These are phyloP conservation scores for Globisporangium paddicum DNA, from an alignment of 352 stramenopile species.

Conservation along the genomic window DNA sequence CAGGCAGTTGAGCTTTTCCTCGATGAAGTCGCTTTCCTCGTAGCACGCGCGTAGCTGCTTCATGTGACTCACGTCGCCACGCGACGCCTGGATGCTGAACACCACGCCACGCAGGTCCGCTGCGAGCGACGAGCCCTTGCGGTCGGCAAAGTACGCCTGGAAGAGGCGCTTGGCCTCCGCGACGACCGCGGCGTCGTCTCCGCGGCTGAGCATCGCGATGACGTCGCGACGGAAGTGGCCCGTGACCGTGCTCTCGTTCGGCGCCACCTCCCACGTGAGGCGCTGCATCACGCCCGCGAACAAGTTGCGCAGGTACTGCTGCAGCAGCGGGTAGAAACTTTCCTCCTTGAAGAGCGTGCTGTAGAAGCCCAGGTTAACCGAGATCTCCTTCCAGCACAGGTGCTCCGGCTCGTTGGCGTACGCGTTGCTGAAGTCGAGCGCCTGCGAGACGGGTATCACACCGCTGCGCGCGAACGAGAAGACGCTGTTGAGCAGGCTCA, in stretches of 20 bases:
- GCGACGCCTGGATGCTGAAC: slow-evolving; percentile 51
- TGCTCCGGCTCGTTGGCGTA: slow-evolving; percentile 61
- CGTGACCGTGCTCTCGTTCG: slow-evolving; percentile 37
- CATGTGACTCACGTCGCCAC: slow-evolving; percentile 37
- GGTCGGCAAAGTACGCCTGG: slow-evolving; percentile 47
- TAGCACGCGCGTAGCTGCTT: slow-evolving; percentile 50
- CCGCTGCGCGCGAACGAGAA: slow-evolving; percentile 89
- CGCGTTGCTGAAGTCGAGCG: slow-evolving; percentile 62
- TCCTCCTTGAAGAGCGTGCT: slow-evolving; percentile 55
- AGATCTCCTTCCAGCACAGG: slow-evolving; percentile 78
- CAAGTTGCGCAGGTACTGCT: slow-evolving; percentile 56
- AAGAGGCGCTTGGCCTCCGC: slow-evolving; percentile 52
- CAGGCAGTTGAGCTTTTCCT: slow-evolving; percentile 79
- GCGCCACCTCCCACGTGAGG: slow-evolving; percentile 39
- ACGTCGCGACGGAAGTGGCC: slow-evolving; percentile 70
- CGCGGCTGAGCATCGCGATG: slow-evolving; percentile 63
- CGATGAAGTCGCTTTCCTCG: slow-evolving; percentile 72
- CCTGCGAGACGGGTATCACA: slow-evolving; percentile 41
- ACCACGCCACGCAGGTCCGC: slow-evolving; percentile 62
- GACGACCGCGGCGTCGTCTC: slow-evolving; percentile 46
- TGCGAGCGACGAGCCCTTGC: slow-evolving; percentile 31
- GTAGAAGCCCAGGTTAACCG: slow-evolving; percentile 58
- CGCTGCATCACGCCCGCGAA: slow-evolving; percentile 51
- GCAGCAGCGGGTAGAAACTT: slow-evolving; percentile 50
- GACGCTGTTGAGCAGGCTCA: slow-evolving; percentile 91